Percentiles rank a stretch among this genome's conserved stretches.
phyloP scores from a whole-genome alignment of 2,329 filamentous ascomycete species.

The Penicillium sp. region DNA sequence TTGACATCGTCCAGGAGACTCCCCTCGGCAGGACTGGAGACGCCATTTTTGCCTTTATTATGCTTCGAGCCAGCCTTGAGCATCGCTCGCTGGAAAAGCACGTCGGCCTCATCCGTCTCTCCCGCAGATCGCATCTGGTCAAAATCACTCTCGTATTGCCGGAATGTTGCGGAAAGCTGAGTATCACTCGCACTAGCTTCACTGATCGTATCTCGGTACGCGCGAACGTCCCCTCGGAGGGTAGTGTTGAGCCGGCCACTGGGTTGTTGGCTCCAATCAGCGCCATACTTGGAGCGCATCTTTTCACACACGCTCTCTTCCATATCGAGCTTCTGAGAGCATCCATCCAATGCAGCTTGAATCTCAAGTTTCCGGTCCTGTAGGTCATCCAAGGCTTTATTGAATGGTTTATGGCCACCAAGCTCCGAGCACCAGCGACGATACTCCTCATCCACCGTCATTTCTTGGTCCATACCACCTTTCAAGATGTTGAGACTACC shows the following conservation, averaged over 20 bases:
- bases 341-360: conserved; percentile 72
- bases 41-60: conserved; percentile 64
- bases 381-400: conserved; percentile 76
- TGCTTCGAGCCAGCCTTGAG: conserved; percentile 70
- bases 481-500: conserved; percentile 89
- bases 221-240: conserved; percentile 81
- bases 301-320: conserved; percentile 98
- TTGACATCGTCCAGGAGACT: conserved; percentile 93
- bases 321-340: conserved; percentile 88
- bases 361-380: conserved; percentile 78
- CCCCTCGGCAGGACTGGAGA: conserved; percentile 68
- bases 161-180: conserved; percentile 79
- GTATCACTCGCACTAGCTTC: conserved; percentile 86
- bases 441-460: conserved; percentile 88
- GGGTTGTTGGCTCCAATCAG: conserved; percentile 96
- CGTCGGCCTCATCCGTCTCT: conserved; percentile 82
- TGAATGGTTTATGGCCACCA: conserved; percentile 80
- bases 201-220: conserved; percentile 85
- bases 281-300: conserved; percentile 96
- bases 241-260: conserved; percentile 89
- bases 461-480: conserved; percentile 87
- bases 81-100: conserved; percentile 85
- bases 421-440: conserved; percentile 92
- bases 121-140: conserved; percentile 93
- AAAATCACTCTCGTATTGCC: conserved; percentile 85